Base-by-base conservation (phyloP, 257 asterid species). In the Linaria vulgaris region DNA sequence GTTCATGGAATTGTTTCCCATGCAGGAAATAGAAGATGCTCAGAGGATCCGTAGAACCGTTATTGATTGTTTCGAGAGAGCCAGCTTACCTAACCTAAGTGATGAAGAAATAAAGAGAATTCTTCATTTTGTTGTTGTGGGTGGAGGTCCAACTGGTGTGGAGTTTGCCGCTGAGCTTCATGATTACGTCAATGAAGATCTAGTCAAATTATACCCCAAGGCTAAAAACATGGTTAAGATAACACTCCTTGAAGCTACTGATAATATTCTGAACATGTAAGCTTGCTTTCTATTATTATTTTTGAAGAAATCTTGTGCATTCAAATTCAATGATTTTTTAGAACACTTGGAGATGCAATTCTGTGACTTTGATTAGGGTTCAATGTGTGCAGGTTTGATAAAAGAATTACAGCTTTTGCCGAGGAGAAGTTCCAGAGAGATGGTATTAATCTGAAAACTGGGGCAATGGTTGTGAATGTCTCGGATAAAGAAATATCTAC, bases 131-230 rank as follows among this genome's bases (percentile, higher is more conserved):
- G 96, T 92, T 52, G 83, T 92, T 58, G 97, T 92, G 71, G 98
- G 97, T 76, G 98, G 98, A 71, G 98, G 98, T 46, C 97, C 98
- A 48, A 80, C 95, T 4, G 98, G 98, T 38, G 85, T 80, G n/a
- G 85, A 80, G 75, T 80, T 80, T 69, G 90, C 98, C 1, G 98
- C 97, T 0, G 95, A 86, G 71, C 95, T 91, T 74, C 96, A 91
- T 58, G 98, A 91, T 70, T 88, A 83, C 70, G 81, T 92, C 64
- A 81, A 66, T 60, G 92, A 83, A 66, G 98, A 92, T 87, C 78
- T 92, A 50, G 80, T 81, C 67, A 87, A 75, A 74, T 64, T 87
- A 73, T 92, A 92, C 65, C 98, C 97, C 62, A 70, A 77, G 49
- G 86, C 76, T 30, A 92, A 85, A 73, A 85, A 81, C 66, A 80